Percentiles rank a stretch among this genome's conserved stretches.
Conservation (phyloP, 768 basidiomycete genomes). For the Tephrocybe sp. region DNA sequence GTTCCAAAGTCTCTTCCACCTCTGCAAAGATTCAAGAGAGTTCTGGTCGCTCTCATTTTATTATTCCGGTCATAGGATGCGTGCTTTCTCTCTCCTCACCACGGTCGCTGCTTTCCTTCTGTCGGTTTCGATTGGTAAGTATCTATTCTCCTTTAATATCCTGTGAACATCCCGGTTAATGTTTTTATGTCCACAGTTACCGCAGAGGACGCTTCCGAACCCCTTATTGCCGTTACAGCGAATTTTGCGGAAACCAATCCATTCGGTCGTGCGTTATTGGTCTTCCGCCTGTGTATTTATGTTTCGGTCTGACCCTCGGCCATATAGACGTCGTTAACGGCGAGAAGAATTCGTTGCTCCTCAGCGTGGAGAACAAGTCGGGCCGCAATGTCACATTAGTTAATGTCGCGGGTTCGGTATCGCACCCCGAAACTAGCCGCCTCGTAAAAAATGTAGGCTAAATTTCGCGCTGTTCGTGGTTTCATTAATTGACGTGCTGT, state of each 20-base stretch:
- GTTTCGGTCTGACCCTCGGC: constrained; percentile 16
- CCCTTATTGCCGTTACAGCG: constrained; percentile 54
- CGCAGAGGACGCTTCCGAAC: constrained; percentile 39
- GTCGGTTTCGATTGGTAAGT: constrained; percentile 20
- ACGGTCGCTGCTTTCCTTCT: constrained; percentile 15
- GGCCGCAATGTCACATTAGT: constrained; percentile 69
- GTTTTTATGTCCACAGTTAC: constrained; percentile 16
- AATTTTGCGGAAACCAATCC: constrained; percentile 72
- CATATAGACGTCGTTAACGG: constrained; percentile 84
- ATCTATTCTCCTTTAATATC: constrained; percentile 5
- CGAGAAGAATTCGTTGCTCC: constrained; percentile 66
- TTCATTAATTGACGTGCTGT: constrained; percentile 5
- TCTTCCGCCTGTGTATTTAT: constrained; percentile 7
- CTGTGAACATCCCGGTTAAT: constrained; percentile 1
- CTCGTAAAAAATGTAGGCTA: constrained; percentile 72
- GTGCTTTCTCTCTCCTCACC: constrained; percentile 15
- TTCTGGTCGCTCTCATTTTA: neutral
- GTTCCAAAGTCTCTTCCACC: neutral
- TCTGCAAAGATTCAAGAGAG: neutral
- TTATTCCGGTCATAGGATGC: constrained; percentile 18
- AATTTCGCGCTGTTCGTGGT: neutral
- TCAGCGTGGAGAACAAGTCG: constrained; percentile 77
- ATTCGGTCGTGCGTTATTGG: constrained; percentile 65
- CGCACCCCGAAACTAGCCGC: constrained; percentile 58
- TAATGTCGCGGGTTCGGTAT: constrained; percentile 66